Base-by-base conservation (phyloP, 1,284 basidiomycete genomes). In the Taiwanofungus camphoratus region DNA sequence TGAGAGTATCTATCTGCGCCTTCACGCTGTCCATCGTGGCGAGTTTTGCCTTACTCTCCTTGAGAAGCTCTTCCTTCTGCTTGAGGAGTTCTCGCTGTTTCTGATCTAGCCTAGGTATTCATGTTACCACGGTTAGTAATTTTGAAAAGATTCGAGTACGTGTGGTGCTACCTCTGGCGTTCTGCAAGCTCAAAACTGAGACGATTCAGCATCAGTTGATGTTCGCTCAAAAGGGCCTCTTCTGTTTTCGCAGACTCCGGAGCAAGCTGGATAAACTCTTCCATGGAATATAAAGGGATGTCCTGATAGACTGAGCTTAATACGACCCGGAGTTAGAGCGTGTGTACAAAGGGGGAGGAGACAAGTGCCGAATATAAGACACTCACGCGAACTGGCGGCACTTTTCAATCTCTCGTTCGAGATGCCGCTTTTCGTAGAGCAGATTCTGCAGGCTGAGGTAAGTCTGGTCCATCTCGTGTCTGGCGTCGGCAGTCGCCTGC, bases 401-500 rank as follows among this genome's bases (percentile, higher is more conserved):
- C 61, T 90, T 90, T 56, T 89, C 87, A 23, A 90, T 90, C 65
- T 90, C 87, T 48, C 85, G 73, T 60, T 90, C 87, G 8, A 90
- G 73, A 58, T 90, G 87, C 22, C 87, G 70, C 59, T 87, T 87
- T 63, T 90, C 87, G 52, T 90, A 90, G 40, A 87, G 71, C 31
- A 90, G 66, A 52, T 90, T 90, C 62, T 90, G 87, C 24, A 90
- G 74, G 12, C 81, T 77, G 21, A 90, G 77, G 62, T 87, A 78
- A 1, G 85, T 80, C 63, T 88, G 82, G 64, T 90, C 87, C 83
- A 90, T 87, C 50, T 86, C 81, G 37, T 80, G 79, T 39, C 87
- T 70, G 3, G 82, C 79, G 34, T 82, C 80, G 6, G 78, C 70
- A n/a, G 86, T 87, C 31, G 76, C 72, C 46, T 87, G 82, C 56